These are phyloP conservation scores for Fusarium domesticum DNA, from an alignment of 2,329 filamentous ascomycete genomes.

Conservation along the genomic window DNA sequence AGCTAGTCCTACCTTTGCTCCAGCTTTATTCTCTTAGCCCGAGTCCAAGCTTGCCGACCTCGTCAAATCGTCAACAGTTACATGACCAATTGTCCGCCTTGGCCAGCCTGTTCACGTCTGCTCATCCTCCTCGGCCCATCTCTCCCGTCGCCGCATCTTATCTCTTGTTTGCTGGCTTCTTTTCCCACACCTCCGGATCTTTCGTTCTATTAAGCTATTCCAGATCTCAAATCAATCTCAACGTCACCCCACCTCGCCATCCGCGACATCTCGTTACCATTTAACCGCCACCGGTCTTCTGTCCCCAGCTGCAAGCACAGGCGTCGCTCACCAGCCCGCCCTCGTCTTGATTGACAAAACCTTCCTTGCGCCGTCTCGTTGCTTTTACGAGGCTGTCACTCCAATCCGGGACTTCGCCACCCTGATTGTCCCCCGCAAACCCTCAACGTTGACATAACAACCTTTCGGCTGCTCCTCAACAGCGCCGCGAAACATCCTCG, in stretches of 20 bases:
- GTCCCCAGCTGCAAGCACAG: conserved; percentile 4
- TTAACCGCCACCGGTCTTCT: conserved; percentile 5
- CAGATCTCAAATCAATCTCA: conserved; percentile 22
- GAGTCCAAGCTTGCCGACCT: conserved; percentile 23
- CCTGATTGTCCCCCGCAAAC: conserved; percentile 16
- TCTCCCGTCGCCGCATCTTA: conserved; percentile 14
- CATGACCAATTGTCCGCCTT: conserved; percentile 14
- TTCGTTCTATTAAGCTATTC: conserved; percentile 12
- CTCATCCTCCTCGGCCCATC: conserved; percentile 15
- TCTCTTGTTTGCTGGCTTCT: conserved; percentile 6
- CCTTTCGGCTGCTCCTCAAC: conserved; percentile 13
- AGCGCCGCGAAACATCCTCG: conserved; percentile 18
- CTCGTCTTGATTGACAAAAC: conserved; percentile 3
- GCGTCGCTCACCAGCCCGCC: conserved; percentile 5
- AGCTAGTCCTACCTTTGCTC: conserved; percentile 4
- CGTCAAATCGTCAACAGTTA: conserved; percentile 17
- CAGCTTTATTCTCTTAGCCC: conserved; percentile 3
- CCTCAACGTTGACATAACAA: conserved; percentile 21
- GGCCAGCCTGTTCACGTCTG: neutral
- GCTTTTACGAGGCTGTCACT: conserved; percentile 15
- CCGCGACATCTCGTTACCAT: conserved; percentile 4
- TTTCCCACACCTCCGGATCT: conserved; percentile 11
- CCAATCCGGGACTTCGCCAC: conserved; percentile 4
- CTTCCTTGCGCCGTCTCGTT: conserved; percentile 3
- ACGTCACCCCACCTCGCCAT: conserved; percentile 25